These are phyloP conservation scores for Alternaria sp. DNA, from an alignment of 2,329 filamentous ascomycete genomes.

Conservation along the genomic window DNA sequence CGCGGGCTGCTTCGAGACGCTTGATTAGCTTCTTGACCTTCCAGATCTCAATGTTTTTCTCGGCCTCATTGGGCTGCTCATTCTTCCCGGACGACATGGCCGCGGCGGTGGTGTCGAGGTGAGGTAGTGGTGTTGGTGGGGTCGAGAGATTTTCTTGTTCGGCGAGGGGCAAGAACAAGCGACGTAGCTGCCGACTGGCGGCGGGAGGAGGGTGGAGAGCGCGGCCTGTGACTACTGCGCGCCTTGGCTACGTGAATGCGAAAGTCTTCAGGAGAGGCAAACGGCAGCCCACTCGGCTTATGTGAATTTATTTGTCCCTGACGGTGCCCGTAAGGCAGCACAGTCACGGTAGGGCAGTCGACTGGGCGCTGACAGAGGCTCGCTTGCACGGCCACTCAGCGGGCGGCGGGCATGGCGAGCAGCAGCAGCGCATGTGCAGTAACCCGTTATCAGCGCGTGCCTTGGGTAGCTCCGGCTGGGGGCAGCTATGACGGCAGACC, in stretches of 20 bases:
- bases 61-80: slow-evolving; percentile 82
- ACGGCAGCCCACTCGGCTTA: background rate
- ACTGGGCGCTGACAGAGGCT: slow-evolving; percentile 7
- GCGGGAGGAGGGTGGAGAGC: slow-evolving; percentile 12
- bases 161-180: slow-evolving; percentile 21
- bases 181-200: slow-evolving; percentile 25
- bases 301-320: slow-evolving; percentile 19
- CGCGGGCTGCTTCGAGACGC: slow-evolving; percentile 92
- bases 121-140: slow-evolving; percentile 22
- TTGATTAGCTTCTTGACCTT: slow-evolving; percentile 99
- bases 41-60: slow-evolving; percentile 95
- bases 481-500: slow-evolving; percentile 16
- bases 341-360: background rate
- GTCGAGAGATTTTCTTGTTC: slow-evolving; percentile 24
- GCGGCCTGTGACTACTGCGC: slow-evolving; percentile 2
- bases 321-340: background rate
- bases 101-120: slow-evolving; percentile 27
- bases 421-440: background rate
- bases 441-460: slow-evolving; percentile 8
- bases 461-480: slow-evolving; percentile 6
- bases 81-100: slow-evolving; percentile 45
- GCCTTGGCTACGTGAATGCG: slow-evolving; percentile 4
- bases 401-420: background rate
- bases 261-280: background rate
- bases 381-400: slow-evolving; percentile 28